Conservation (phyloP, 768 basidiomycete genomes). For the Leccinum subgranulosum region DNA sequence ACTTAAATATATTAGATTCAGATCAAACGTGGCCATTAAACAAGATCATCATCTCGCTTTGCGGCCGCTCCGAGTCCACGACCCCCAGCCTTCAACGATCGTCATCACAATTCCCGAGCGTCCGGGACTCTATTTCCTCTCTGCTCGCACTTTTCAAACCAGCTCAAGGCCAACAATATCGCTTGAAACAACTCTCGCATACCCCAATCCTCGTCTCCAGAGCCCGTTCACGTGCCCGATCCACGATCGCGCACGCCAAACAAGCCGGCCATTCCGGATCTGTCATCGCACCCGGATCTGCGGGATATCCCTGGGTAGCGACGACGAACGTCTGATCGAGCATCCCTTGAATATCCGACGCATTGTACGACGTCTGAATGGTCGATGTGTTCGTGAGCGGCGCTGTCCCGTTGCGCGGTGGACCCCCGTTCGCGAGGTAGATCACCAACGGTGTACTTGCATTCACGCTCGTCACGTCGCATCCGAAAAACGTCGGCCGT, state of each 20-base stretch:
- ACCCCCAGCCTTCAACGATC: no score
- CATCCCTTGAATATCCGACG: conserved; percentile 40
- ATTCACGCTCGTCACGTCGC: conserved; percentile 26
- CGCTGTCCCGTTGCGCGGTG: conserved; percentile 36
- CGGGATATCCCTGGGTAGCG: conserved; percentile 41
- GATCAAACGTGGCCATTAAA: no score
- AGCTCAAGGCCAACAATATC: conserved; percentile 31
- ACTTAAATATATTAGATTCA: no score
- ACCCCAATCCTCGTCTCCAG: conserved; percentile 27
- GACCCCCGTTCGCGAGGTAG: conserved; percentile 57
- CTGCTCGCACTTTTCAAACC: not conserved
- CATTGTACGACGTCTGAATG: conserved; percentile 34
- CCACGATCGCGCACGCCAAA: conserved; percentile 50
- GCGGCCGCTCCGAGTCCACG: no score
- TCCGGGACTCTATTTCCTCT: not conserved
- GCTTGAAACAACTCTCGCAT: conserved; percentile 28
- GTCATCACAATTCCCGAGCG: not conserved
- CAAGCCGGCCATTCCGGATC: conserved; percentile 47
- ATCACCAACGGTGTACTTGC: conserved; percentile 46
- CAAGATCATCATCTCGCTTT: no score
- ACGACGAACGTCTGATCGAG: conserved; percentile 45
- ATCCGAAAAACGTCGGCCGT: conserved; percentile 48
- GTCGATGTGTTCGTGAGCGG: conserved; percentile 44
- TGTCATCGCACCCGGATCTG: conserved; percentile 22
- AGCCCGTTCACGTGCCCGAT: conserved; percentile 36